Percentiles rank a stretch among this genome's conserved stretches.
phyloP scores from a whole-genome alignment of 352 stramenopile genomes.

The Sclerospora graminicola region DNA sequence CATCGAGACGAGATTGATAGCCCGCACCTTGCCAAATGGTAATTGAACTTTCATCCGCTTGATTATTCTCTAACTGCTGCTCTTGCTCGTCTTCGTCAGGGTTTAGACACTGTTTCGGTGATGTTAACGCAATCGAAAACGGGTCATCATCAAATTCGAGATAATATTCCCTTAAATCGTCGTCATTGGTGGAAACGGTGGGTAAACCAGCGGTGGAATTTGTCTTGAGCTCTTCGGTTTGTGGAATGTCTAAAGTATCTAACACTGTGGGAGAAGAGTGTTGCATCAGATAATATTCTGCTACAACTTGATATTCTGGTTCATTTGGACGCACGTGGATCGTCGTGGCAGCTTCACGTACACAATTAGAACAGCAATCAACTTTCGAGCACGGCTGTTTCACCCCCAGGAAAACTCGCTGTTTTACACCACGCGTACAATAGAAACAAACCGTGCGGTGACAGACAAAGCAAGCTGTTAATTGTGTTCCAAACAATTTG shows the following conservation, averaged over 20 bases:
- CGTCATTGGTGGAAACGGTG: constrained; percentile 11
- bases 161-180: constrained; percentile 11
- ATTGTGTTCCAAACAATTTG: constrained; percentile 8
- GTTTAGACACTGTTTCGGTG: constrained; percentile 11
- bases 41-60: constrained; percentile 9
- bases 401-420: constrained; percentile 27
- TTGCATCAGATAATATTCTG: constrained; percentile 10
- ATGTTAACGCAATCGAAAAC: constrained; percentile 13
- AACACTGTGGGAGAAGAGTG: background rate
- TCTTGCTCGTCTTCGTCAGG: constrained; percentile 2
- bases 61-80: no score
- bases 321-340: constrained; percentile 13
- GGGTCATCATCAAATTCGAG: constrained; percentile 19
- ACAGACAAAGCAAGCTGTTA: constrained; percentile 34
- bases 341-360: constrained; percentile 22
- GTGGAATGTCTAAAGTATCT: background rate
- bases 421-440: constrained; percentile 30
- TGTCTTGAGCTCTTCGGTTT: constrained; percentile 4
- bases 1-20: constrained; percentile 7
- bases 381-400: constrained; percentile 11
- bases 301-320: constrained; percentile 16
- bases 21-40: constrained; percentile 2
- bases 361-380: constrained; percentile 27
- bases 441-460: constrained; percentile 26
- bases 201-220: constrained; percentile 7